Evolutionary conservation across 306 rosid genomes (phyloP).

Genomic region (Prosopis cineraria): DNA sequence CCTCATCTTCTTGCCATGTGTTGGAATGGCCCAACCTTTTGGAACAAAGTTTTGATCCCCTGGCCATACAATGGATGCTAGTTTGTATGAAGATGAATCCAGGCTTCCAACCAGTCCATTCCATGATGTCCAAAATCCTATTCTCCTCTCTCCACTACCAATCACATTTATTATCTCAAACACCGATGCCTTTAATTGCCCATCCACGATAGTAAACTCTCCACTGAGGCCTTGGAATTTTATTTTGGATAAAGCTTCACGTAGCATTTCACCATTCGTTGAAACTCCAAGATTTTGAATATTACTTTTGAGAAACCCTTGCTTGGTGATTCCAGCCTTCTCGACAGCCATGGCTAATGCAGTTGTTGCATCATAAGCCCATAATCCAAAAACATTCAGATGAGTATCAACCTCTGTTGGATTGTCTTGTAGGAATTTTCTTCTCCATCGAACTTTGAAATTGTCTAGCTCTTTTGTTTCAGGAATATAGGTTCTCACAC

Average conservation of each 20-base stretch:
- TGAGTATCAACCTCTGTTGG: no score
- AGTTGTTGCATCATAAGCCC: conserved; percentile 66
- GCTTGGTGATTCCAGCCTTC: conserved; percentile 26
- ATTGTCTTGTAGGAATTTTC: no score
- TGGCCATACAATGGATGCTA: conserved; percentile 50
- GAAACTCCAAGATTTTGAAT: conserved; percentile 40
- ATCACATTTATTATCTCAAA: no score
- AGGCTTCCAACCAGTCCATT: conserved; percentile 39
- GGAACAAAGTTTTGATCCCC: conserved; percentile 45
- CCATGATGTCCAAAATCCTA: conserved; percentile 54
- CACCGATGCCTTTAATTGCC: conserved; percentile 39
- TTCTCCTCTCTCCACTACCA: conserved; percentile 40
- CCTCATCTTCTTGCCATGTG: conserved; percentile 41
- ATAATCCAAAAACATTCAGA: conserved; percentile 40
- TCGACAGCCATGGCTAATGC: conserved; percentile 65
- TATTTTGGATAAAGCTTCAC: conserved; percentile 30
- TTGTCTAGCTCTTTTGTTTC: no score
- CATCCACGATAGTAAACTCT: conserved; percentile 37
- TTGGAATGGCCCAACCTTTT: conserved; percentile 56
- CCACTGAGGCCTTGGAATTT: conserved; percentile 52
- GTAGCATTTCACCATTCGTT: conserved; percentile 39
- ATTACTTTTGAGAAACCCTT: no score
- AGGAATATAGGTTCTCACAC: no score
- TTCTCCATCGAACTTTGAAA: no score
- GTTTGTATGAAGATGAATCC: conserved; percentile 12